Conservation (phyloP, 495 filamentous ascomycete species). For the Xylaria palmicola region DNA sequence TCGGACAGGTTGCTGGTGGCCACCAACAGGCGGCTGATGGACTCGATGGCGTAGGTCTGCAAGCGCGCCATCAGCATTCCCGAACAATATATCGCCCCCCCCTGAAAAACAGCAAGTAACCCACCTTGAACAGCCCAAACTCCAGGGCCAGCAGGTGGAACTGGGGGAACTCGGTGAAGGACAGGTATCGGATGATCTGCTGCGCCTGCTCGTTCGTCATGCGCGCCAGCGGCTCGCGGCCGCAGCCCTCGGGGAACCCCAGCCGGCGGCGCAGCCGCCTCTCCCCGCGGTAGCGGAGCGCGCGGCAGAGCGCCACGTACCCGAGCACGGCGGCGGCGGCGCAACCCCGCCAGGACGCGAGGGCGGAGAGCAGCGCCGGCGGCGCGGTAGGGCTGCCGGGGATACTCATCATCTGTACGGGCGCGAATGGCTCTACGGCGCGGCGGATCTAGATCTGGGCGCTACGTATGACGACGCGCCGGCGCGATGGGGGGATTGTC, state of each 20-base stretch:
- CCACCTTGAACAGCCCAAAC: conserved; percentile 66
- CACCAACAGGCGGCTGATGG: conserved; percentile 57
- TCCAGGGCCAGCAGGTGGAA: conserved; percentile 56
- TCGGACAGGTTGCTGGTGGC: conserved; percentile 59
- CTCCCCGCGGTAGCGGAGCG: conserved; percentile 52
- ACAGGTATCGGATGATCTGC: conserved; percentile 50
- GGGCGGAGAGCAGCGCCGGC: background rate
- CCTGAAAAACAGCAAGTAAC: too few relatives aligned
- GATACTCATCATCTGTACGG: conserved; percentile 8
- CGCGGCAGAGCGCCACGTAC: conserved; percentile 36
- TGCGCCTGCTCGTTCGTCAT: conserved; percentile 66
- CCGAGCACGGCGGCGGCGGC: conserved; percentile 17
- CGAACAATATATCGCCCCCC: too few relatives aligned
- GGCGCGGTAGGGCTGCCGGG: background rate
- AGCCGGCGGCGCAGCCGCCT: conserved; percentile 46
- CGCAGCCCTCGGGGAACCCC: conserved; percentile 41
- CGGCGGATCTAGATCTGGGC: too few relatives aligned
- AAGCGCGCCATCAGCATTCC: background rate
- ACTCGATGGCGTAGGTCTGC: conserved; percentile 66
- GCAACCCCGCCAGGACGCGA: conserved; percentile 18
- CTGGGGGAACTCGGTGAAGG: conserved; percentile 58
- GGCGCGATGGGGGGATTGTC: too few relatives aligned
- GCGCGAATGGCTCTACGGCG: too few relatives aligned
- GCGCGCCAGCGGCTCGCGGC: conserved; percentile 52
- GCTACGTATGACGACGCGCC: too few relatives aligned